Evolutionary conservation across 148 eudicot genomes (phyloP), one percentile per base, ranked within the genome.

Genomic region (Polygonum aviculare): DNA sequence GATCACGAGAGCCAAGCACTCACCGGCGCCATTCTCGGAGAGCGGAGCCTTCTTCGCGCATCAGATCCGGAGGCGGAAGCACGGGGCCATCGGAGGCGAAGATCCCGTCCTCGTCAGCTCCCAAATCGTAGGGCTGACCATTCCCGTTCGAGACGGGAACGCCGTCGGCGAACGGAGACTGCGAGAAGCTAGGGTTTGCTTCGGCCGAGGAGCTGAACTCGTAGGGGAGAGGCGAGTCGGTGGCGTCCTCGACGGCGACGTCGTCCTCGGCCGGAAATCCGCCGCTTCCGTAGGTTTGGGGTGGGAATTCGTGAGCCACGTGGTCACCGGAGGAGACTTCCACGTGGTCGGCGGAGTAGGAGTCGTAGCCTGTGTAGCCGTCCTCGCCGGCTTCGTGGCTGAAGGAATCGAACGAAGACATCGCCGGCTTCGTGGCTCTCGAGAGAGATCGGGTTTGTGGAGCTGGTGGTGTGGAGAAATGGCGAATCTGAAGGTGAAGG

Each of bases 1-100:
- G 78, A 71, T 38, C 52, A 78, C 16, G 22, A 50, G 47, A 35
- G 45, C 59, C 77, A 78, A 55, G 12, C 65, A 77, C 93, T 84
- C 38, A 95, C 98, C 94, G 86, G 36, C 96, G 91, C 98, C 98
- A 95, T 75, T 95, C 97, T 9, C 98, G 90, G 65, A 94, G 90
- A 75, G 97, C 98, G 11, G 74, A 82, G 0, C 93, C 98, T 82
- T 89, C 91, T 76, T 94, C 98, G 0, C 80, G 78, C 97, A 94
- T 90, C 73, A 92, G 92, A 79, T 78, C 80, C 12, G 96, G 96
- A 40, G 93, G 90, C 8, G 97, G 99, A 57, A 92, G 90, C 63
- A 90, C 77, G 47, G 99, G 99, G 48, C 98, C 98, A 62, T 92
- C 98, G 16, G 90, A 85, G 12, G 85, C 69, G 77, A 94, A 92